Conservation (phyloP, 805 yeast species). For the Schwanniomyces yamadae region DNA sequence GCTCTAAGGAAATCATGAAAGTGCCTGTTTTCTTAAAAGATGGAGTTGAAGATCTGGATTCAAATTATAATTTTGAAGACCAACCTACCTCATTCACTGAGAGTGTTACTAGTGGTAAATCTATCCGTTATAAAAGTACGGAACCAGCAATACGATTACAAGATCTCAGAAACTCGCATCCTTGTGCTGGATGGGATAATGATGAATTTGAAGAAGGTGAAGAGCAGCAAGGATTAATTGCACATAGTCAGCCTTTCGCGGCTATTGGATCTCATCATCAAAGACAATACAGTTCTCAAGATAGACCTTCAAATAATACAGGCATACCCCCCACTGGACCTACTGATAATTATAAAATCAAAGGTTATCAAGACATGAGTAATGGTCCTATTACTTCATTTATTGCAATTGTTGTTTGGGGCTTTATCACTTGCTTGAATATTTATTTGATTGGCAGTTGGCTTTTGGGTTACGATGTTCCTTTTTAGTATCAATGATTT, state of each 20-base stretch:
- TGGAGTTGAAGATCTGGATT: slow-evolving; percentile 27
- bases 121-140: slow-evolving; percentile 26
- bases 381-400: slow-evolving; percentile 57
- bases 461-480: slow-evolving; percentile 28
- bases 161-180: slow-evolving; percentile 39
- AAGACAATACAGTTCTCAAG: not conserved
- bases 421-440: slow-evolving; percentile 67
- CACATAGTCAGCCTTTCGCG: not conserved
- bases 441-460: slow-evolving; percentile 56
- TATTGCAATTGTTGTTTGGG: slow-evolving; percentile 64
- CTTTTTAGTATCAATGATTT: slow-evolving; percentile 12
- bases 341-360: slow-evolving; percentile 21
- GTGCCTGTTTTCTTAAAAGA: slow-evolving; percentile 41
- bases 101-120: not conserved
- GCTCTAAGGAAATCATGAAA: slow-evolving; percentile 64
- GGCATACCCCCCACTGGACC: slow-evolving; percentile 1
- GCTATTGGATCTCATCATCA: not conserved
- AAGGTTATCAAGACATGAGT: slow-evolving; percentile 62
- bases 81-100: slow-evolving; percentile 1
- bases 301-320: not conserved
- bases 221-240: slow-evolving; percentile 18
- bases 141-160: slow-evolving; percentile 43
- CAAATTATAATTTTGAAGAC: slow-evolving; percentile 1
- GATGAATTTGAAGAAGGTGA: slow-evolving; percentile 23
- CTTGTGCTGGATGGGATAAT: slow-evolving; percentile 44